Evolutionary conservation across 208 protist genomes (phyloP).

Genomic region (Kentomonas sorsogonicus): DNA sequence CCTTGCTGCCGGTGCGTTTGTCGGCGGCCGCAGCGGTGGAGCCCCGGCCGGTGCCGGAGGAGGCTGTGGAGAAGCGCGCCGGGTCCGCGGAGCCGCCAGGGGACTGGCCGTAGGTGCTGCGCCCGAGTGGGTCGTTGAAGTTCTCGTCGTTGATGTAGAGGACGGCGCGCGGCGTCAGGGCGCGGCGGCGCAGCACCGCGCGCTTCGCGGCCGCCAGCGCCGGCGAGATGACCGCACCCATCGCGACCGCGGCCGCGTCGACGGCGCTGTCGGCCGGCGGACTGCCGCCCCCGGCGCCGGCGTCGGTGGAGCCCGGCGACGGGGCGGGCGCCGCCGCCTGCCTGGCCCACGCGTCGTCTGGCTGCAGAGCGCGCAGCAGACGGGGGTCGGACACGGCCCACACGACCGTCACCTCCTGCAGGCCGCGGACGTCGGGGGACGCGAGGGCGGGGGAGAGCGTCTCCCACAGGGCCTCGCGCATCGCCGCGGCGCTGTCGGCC

Average conservation of each 20-base stretch:
- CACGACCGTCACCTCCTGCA: constrained; percentile 32
- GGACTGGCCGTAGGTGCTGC: background rate
- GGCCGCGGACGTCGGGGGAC: constrained; percentile 8
- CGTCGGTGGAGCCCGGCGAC: background rate
- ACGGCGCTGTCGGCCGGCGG: background rate
- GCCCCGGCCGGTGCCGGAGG: too few relatives aligned
- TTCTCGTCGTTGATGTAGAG: constrained; percentile 8
- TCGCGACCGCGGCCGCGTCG: too few relatives aligned
- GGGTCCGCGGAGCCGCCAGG: background rate
- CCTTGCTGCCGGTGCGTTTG: too few relatives aligned
- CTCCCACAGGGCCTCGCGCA: constrained; percentile 17
- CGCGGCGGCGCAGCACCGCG: too few relatives aligned
- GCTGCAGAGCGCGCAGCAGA: constrained; percentile 23
- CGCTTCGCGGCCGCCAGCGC: too few relatives aligned
- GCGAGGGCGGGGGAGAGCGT: constrained; percentile 15
- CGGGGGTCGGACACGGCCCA: constrained; percentile 35
- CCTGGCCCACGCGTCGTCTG: background rate
- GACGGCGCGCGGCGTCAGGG: background rate
- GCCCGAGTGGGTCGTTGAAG: background rate
- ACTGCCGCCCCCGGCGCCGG: background rate
- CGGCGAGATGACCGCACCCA: too few relatives aligned
- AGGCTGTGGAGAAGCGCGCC: background rate
- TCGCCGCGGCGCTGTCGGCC: background rate
- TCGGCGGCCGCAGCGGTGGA: too few relatives aligned
- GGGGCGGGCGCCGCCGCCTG: background rate